Evolutionary conservation across 495 filamentous ascomycete genomes (phyloP).

Genomic region (Penicillium longicatenatum): DNA sequence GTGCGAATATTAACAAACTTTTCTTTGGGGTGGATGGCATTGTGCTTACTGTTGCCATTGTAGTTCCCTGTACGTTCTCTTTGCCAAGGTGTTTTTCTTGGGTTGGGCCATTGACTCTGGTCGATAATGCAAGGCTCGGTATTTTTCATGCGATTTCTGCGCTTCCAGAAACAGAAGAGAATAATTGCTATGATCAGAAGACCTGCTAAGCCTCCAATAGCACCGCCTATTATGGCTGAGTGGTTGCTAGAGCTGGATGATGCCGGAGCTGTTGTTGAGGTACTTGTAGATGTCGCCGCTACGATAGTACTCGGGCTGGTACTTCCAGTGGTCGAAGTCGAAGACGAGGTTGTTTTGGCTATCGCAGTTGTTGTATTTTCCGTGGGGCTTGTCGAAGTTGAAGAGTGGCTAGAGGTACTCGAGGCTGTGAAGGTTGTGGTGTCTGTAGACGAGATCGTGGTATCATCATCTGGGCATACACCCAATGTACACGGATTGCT

Average conservation of each 20-base stretch:
- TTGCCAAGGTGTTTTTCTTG: not conserved
- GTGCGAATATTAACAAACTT: not conserved
- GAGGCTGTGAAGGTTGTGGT: not conserved
- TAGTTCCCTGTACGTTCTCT: not conserved
- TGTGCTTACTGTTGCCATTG: not conserved
- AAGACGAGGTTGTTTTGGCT: not conserved
- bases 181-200: conserved; percentile 23
- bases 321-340: not conserved
- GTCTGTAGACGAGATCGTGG: conserved; percentile 1
- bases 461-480: conserved; percentile 32
- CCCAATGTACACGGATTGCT: conserved; percentile 38
- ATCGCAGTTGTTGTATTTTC: not conserved
- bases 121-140: conserved; percentile 6
- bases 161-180: conserved; percentile 25
- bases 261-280: conserved; percentile 1
- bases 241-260: conserved; percentile 13
- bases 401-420: not conserved
- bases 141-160: conserved; percentile 20
- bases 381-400: not conserved
- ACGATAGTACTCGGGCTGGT: conserved; percentile 4
- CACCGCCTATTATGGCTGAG: conserved; percentile 31
- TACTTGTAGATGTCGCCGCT: conserved; percentile 3
- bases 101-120: not conserved
- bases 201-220: conserved; percentile 25
- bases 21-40: not conserved